phyloP scores from a whole-genome alignment of 352 stramenopile genomes.

The Phytopythium chamaehyphon region DNA sequence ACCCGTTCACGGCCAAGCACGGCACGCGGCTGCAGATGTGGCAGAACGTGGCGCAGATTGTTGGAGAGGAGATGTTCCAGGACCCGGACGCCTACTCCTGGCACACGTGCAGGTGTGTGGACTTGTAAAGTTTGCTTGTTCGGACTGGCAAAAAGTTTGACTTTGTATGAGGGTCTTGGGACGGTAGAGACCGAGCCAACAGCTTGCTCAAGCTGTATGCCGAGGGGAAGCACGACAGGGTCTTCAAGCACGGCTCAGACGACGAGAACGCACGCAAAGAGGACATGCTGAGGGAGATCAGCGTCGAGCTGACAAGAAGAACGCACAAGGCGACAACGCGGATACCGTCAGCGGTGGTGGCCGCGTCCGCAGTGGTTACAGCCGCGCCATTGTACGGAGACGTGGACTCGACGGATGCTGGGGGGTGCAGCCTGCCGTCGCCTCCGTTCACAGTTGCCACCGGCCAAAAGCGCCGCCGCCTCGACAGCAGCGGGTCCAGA shows the following conservation, averaged over 20 bases:
- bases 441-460: not conserved
- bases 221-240: constrained; percentile 76
- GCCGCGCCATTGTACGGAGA: too few species aligned
- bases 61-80: constrained; percentile 59
- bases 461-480: constrained; percentile 12
- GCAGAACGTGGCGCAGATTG: constrained; percentile 59
- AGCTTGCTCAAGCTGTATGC: constrained; percentile 76
- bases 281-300: constrained; percentile 58
- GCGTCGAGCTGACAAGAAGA: constrained; percentile 38
- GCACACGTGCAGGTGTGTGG: constrained; percentile 73
- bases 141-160: not conserved
- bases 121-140: too few species aligned
- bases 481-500: not conserved
- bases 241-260: constrained; percentile 74
- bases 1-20: constrained; percentile 79
- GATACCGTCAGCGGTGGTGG: constrained; percentile 11
- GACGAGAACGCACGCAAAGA: constrained; percentile 73
- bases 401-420: too few species aligned
- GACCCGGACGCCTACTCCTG: constrained; percentile 72
- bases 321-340: constrained; percentile 38
- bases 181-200: constrained; percentile 58
- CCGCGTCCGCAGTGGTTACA: not conserved
- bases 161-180: constrained; percentile 5
- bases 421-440: not conserved
- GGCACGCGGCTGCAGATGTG: constrained; percentile 82